A percentile compares a stretch with the other conserved stretches of the same genome.
Conservation (phyloP, 768 basidiomycete species). For the Coprinopsis strossmayeri region DNA sequence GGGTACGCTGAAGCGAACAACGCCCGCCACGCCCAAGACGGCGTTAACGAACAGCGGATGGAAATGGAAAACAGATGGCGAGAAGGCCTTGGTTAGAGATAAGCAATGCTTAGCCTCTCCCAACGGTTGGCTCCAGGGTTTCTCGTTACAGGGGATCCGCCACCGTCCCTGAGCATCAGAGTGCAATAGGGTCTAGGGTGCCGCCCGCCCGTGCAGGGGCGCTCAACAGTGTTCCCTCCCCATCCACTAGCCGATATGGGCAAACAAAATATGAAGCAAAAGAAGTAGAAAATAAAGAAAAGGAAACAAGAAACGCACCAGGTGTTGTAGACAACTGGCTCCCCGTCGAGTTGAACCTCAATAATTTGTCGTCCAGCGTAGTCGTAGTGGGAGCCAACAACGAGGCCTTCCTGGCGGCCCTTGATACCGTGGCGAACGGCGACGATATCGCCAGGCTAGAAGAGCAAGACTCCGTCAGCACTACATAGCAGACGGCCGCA, state of each 20-base stretch:
- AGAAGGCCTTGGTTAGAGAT: too few species aligned
- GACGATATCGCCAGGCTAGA: conserved; percentile 75
- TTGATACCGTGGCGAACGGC: conserved; percentile 58
- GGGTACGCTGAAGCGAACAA: too few species aligned
- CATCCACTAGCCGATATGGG: conserved; percentile 19
- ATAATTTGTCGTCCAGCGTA: conserved; percentile 69
- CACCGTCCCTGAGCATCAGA: too few species aligned
- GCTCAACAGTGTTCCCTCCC: conserved; percentile 15
- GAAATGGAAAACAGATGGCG: too few species aligned
- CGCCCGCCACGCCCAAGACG: too few species aligned
- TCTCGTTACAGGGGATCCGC: too few species aligned
- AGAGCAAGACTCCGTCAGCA: too few species aligned
- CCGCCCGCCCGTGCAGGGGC: too few species aligned
- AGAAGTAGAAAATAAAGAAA: background rate
- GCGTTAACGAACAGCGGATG: too few species aligned
- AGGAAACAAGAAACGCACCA: conserved; percentile 27
- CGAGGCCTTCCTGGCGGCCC: conserved; percentile 72
- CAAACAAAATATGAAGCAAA: background rate
- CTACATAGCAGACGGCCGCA: background rate
- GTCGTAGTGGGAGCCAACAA: conserved; percentile 72
- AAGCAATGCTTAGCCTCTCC: too few species aligned
- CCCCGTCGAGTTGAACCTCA: conserved; percentile 73
- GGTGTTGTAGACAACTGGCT: conserved; percentile 51
- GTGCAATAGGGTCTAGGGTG: too few species aligned
- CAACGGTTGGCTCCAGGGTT: too few species aligned